Base-by-base conservation (phyloP, 257 asterid genomes). In the Jacaranda copaia region DNA sequence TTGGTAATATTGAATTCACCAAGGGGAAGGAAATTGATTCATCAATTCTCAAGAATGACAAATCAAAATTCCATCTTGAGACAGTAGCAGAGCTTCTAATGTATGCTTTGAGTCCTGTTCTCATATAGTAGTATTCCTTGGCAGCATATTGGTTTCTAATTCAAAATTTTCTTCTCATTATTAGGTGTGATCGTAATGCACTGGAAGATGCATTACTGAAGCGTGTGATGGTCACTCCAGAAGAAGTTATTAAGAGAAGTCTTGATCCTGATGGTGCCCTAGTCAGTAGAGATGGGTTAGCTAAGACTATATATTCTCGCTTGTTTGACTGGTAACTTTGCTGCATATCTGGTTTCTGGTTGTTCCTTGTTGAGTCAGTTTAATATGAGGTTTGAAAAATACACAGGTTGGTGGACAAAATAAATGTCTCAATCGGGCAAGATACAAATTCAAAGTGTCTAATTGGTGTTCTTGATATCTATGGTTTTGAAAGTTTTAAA, bases 191-290 rank as follows among this genome's bases (percentile, higher is more conserved):
- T 83, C 86, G 63, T 85, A 70, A 51, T 57, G 88, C 90, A 75
- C 78, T 93, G 77, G 92, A 93, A 87, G 98, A 96, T 84, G 99
- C 98, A 73, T 63, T 93, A 77, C 73, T 96, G 85, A 96, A 89
- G 83, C 96, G 99, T 81, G 97, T 93, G 77, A 91, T 95, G 99
- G 96, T 93, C 81, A 93, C 98, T 61, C 99, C 97, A 58, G 99
- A 96, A 88, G 98, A 95, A 86, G 99, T 96, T 82, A 96, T 93
- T 78, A 96, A 96, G 85, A 91, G 96, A 90, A 91, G 99, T 91
- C 97, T 96, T 59, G 97, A 96, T 84, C 99, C 98, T 62, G 86
- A 82, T 67, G 96, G 91, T 51, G 99, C 99, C 72, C 19, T 77
- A 68, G 84, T 89, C 68, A 93, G 99, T 77, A 90, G 99, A 81